Evolutionary conservation across 768 basidiomycete species (phyloP).

Genomic region (Heimioporus sp.): DNA sequence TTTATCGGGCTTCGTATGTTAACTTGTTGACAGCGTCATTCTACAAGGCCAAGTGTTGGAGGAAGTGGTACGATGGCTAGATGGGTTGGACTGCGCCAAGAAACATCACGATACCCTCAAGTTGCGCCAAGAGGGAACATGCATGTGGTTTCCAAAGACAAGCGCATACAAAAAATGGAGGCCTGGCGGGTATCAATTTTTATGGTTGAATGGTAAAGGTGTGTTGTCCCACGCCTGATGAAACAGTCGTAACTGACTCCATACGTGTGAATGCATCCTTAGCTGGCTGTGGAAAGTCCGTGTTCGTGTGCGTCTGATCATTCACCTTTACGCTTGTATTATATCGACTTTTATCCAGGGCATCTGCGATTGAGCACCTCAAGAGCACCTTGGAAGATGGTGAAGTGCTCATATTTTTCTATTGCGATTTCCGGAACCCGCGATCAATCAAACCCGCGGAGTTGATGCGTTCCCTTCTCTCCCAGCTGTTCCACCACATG

Average conservation of each 20-base stretch:
- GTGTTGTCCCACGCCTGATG: background rate
- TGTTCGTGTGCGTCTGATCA: background rate
- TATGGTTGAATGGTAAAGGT: background rate
- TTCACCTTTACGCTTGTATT: background rate
- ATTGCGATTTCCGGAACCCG: slow-evolving; percentile 3
- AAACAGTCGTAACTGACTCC: background rate
- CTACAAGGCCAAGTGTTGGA: background rate
- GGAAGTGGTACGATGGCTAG: background rate
- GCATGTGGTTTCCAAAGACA: no score
- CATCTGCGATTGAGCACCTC: slow-evolving; percentile 1
- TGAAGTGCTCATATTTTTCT: slow-evolving; percentile 1
- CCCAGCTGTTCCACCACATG: background rate
- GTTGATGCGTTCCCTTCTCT: slow-evolving; percentile 2
- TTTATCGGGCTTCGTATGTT: no score
- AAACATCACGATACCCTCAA: background rate
- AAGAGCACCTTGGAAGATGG: background rate
- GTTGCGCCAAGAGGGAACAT: background rate
- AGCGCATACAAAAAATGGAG: no score
- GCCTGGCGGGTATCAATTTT: background rate
- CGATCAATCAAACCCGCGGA: background rate
- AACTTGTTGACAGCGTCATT: no score
- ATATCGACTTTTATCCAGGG: background rate
- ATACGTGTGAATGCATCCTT: no score
- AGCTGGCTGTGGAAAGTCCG: slow-evolving; percentile 2
- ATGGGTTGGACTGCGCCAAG: background rate